Base-by-base conservation (phyloP, 2,329 filamentous ascomycete genomes). In the Emergomyces pasteurianus region DNA sequence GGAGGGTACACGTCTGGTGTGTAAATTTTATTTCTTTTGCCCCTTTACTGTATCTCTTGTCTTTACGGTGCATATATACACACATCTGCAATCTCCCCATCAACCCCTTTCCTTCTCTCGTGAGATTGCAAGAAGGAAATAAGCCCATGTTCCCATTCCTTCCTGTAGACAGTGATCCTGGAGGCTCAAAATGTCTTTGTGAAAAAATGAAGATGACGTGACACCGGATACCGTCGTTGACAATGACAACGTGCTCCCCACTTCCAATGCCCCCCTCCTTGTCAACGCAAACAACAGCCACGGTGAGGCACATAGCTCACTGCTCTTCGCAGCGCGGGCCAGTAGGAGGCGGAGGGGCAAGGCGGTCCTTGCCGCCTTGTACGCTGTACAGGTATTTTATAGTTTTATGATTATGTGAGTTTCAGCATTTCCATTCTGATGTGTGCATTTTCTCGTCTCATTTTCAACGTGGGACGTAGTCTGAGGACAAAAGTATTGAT, bases 341-440 rank as follows among this genome's bases (percentile, higher is more conserved):
- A 83, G 83, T 73, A 78, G 75, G 65, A 78, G 84, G 73, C 83
- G 85, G 75, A 84, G 82, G 70, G 86, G 85, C 58, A 91, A 89
- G 74, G 72, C 95, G 63, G 78, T 90, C 74, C 92, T 96, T 80
- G 89, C 89, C 34, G 75, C 83, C 38, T 78, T 99, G 60, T 99
- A 99, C 78, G 92, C 87, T 23, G 75, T 94, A 58, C 94, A 99
- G 79, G 95, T 94, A 67, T 97, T 97, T 75, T 99, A 99, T 75
- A 95, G 92, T 54, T 97, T 99, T 71, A 97, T 99, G 82, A 92
- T 99, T 73, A 99, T 99, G 94, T 96, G 74, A 86, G 92, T 86
- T 1, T 34, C 54, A 62, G 26, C 36, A 8, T 31, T 31, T 31
- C 31, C 7, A 3, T 31, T 7, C 31, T 31, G 3, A 31, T 31